Percentiles rank a stretch among this genome's conserved stretches.
Evolutionary conservation across 2,329 filamentous ascomycete species (phyloP).

Genomic region (Beauveria sp.): DNA sequence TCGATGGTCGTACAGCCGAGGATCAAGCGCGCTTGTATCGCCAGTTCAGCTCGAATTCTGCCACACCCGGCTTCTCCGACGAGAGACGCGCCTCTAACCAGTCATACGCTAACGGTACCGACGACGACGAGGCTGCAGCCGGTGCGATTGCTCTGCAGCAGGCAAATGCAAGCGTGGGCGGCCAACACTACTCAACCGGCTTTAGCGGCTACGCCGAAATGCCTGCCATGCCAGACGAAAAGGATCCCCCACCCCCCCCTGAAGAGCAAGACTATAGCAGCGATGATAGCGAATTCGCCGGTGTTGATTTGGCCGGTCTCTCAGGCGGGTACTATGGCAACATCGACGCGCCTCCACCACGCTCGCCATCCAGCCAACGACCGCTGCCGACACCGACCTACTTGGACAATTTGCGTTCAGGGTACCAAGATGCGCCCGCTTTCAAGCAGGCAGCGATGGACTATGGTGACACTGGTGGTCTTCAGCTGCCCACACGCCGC

Average conservation of each 20-base stretch:
- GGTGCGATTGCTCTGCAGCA: conserved; percentile 77
- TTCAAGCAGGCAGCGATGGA: conserved; percentile 66
- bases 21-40: conserved; percentile 40
- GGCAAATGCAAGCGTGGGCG: conserved; percentile 64
- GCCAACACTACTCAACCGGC: conserved; percentile 38
- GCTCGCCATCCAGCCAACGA: conserved; percentile 31
- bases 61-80: conserved; percentile 28
- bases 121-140: conserved; percentile 76
- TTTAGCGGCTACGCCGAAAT: conserved; percentile 26
- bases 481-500: conserved; percentile 68
- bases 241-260: conserved; percentile 36
- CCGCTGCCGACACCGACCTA: conserved; percentile 40
- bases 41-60: conserved; percentile 43
- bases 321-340: conserved; percentile 63
- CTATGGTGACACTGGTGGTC: conserved; percentile 80
- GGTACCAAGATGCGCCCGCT: conserved; percentile 27
- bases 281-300: conserved; percentile 66
- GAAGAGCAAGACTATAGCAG: conserved; percentile 44
- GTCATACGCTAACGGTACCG: conserved; percentile 16
- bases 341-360: conserved; percentile 31
- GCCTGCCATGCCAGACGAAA: conserved; percentile 22
- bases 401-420: conserved; percentile 19
- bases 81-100: conserved; percentile 17
- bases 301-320: conserved; percentile 64
- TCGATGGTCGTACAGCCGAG: conserved; percentile 40